Percentiles rank a stretch among this genome's conserved stretches.
These are phyloP conservation scores for Dictyostelium citrinum DNA, from an alignment of 78 protist genomes.

Conservation along the genomic window DNA sequence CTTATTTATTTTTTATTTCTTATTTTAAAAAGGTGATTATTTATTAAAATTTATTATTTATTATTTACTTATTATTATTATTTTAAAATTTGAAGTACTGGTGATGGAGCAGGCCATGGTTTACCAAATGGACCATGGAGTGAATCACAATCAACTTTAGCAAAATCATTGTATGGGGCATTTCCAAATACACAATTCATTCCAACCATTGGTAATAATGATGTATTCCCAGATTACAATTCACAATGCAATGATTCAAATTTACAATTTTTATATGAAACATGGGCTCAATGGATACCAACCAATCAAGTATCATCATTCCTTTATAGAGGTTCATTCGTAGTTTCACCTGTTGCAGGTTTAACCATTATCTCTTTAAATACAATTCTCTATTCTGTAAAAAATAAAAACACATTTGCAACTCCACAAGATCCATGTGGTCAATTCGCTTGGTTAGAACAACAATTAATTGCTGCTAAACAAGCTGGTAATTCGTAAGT, in stretches of 20 bases:
- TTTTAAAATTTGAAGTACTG: conserved; percentile 36
- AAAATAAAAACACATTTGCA: not conserved
- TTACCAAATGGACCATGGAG: conserved; percentile 32
- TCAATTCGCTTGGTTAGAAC: conserved; percentile 48
- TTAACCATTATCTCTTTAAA: conserved; percentile 22
- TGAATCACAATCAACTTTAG: conserved; percentile 31
- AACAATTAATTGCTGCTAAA: conserved; percentile 13
- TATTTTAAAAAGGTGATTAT: not conserved
- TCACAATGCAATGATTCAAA: conserved; percentile 46
- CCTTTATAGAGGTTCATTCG: conserved; percentile 12
- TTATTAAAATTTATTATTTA: not conserved
- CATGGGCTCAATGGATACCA: conserved; percentile 68
- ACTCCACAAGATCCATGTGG: conserved; percentile 64
- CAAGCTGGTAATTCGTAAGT: not conserved
- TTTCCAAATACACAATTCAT: conserved; percentile 17
- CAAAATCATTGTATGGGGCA: not conserved
- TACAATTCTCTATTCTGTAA: conserved; percentile 39
- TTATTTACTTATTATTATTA: not conserved
- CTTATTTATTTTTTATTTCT: not conserved
- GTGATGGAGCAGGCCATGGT: conserved; percentile 64
- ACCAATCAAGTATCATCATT: conserved; percentile 2
- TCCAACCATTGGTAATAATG: conserved; percentile 75
- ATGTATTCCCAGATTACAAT: conserved; percentile 79
- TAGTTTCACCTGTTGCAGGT: conserved; percentile 27
- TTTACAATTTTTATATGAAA: conserved; percentile 12